A percentile compares a stretch with the other conserved stretches of the same genome.
phyloP scores from a whole-genome alignment of 805 yeast species.

The Jamesozyma piceae region DNA sequence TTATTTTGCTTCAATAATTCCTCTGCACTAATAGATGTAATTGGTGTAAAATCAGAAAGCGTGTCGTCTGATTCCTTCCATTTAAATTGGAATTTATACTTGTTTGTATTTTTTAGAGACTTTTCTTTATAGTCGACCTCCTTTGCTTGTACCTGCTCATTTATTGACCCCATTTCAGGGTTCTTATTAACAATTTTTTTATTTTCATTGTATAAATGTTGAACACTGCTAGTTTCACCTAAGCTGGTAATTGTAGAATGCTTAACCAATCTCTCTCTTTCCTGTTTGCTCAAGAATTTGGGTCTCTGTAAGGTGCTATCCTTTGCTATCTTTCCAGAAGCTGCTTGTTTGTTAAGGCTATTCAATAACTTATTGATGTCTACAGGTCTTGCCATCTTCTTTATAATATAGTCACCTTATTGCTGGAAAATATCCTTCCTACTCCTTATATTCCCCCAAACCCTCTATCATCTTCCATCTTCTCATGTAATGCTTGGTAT shows the following conservation, averaged over 20 bases:
- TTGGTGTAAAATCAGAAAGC: constrained; percentile 34
- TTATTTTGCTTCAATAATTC: constrained; percentile 8
- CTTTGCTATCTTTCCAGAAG: constrained; percentile 3
- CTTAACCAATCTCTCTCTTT: constrained; percentile 27
- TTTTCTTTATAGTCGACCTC: not conserved
- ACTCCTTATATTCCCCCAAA: too few species aligned
- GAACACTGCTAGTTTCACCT: not conserved
- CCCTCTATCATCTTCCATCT: too few species aligned
- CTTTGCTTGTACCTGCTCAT: not conserved
- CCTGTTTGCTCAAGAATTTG: constrained; percentile 39
- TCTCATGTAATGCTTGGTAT: too few species aligned
- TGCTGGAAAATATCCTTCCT: too few species aligned
- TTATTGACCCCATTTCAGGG: not conserved
- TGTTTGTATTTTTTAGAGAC: too few species aligned
- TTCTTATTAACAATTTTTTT: not conserved
- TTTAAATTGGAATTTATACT: constrained; percentile 46
- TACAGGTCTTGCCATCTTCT: constrained; percentile 28
- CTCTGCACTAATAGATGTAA: constrained; percentile 23
- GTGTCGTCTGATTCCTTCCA: constrained; percentile 72
- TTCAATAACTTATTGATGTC: constrained; percentile 32
- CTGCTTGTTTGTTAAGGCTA: constrained; percentile 9
- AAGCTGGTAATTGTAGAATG: not conserved
- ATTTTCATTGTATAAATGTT: not conserved
- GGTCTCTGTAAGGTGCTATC: constrained; percentile 22
- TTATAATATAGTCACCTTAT: too few species aligned